Evolutionary conservation across 1,284 basidiomycete genomes (phyloP).

Genomic region (Abortiporus biennis): DNA sequence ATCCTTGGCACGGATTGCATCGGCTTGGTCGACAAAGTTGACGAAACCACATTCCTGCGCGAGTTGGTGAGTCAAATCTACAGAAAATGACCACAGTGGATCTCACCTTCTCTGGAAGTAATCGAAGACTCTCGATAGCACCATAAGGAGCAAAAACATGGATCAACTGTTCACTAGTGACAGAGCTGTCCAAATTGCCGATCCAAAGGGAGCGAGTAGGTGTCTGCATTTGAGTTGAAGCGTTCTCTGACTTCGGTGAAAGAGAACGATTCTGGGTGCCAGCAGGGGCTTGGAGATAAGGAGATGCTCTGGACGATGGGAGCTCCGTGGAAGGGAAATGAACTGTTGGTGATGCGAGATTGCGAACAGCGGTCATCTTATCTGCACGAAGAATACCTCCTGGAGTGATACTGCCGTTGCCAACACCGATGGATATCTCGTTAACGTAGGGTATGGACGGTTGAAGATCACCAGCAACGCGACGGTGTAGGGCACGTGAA

Average conservation of each 20-base stretch:
- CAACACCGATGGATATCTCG: slow-evolving; percentile 41
- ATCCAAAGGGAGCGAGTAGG: slow-evolving; percentile 97
- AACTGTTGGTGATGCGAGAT: slow-evolving; percentile 49
- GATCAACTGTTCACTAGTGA: slow-evolving; percentile 91
- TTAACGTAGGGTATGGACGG: slow-evolving; percentile 51
- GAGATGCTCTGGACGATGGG: slow-evolving; percentile 45
- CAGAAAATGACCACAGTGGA: neutral
- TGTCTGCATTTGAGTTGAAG: slow-evolving; percentile 72
- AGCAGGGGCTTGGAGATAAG: slow-evolving; percentile 59
- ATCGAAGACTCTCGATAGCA: slow-evolving; percentile 89
- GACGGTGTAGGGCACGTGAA: slow-evolving; percentile 52
- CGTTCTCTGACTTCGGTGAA: slow-evolving; percentile 71
- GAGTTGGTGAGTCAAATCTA: slow-evolving; percentile 7
- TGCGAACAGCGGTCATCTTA: slow-evolving; percentile 39
- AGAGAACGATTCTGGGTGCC: slow-evolving; percentile 59
- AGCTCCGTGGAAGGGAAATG: slow-evolving; percentile 64
- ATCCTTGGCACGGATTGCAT: slow-evolving; percentile 94
- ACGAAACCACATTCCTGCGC: slow-evolving; percentile 94
- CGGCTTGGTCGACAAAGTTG: slow-evolving; percentile 93
- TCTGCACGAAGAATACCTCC: slow-evolving; percentile 54
- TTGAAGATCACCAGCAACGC: slow-evolving; percentile 53
- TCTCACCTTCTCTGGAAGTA: slow-evolving; percentile 92
- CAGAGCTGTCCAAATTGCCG: slow-evolving; percentile 90
- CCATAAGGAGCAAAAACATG: slow-evolving; percentile 95
- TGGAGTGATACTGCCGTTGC: slow-evolving; percentile 34